phyloP scores from a whole-genome alignment of 768 basidiomycete genomes.

The Lyophyllum atratum region DNA sequence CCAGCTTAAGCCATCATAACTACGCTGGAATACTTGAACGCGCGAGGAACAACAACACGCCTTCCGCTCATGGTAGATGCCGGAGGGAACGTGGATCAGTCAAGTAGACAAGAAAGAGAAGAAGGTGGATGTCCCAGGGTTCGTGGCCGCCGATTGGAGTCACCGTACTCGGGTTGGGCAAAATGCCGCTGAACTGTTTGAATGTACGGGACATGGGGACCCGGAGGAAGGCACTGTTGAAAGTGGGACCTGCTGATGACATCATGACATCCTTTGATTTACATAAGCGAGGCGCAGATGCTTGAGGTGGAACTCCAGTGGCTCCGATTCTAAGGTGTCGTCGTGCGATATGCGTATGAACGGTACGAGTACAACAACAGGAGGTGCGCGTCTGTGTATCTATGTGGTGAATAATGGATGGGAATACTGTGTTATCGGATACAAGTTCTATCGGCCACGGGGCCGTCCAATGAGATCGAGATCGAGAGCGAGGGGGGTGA shows the following conservation, averaged over 20 bases:
- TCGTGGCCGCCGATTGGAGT: too few species aligned
- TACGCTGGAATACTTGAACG: too few species aligned
- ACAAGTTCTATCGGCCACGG: slow-evolving; percentile 12
- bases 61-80: background rate
- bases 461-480: slow-evolving; percentile 7
- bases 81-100: background rate
- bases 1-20: too few species aligned
- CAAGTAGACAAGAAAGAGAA: background rate
- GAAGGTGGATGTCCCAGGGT: too few species aligned
- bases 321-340: background rate
- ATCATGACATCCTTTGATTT: too few species aligned
- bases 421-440: background rate
- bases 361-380: slow-evolving; percentile 10
- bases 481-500: background rate
- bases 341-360: background rate
- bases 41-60: background rate
- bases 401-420: slow-evolving; percentile 1
- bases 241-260: too few species aligned
- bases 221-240: too few species aligned
- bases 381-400: slow-evolving; percentile 1
- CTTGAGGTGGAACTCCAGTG: background rate
- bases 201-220: too few species aligned
- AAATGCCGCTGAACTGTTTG: too few species aligned
- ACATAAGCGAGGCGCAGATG: background rate
- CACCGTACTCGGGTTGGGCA: too few species aligned